Conservation (phyloP, 1,284 basidiomycete species). For the Fomitiporia mediterranea region DNA sequence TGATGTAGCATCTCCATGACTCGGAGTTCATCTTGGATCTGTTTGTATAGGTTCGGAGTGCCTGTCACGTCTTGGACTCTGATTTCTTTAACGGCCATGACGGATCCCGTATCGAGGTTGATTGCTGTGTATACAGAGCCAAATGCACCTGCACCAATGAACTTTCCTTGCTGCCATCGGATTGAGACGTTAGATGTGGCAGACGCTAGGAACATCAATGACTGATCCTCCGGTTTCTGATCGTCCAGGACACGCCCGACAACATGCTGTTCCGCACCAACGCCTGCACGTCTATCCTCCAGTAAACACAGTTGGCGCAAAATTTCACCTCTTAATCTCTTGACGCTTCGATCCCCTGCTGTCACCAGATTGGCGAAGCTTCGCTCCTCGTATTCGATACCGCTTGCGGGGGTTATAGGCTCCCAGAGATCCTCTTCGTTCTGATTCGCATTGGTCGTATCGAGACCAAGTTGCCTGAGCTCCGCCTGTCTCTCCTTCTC, state of each 20-base stretch:
- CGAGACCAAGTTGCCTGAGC: slow-evolving; percentile 55
- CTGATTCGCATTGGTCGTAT: slow-evolving; percentile 41
- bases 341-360: slow-evolving; percentile 56
- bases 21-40: slow-evolving; percentile 95
- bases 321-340: slow-evolving; percentile 70
- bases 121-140: slow-evolving; percentile 98
- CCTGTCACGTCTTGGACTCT: slow-evolving; percentile 92
- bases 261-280: slow-evolving; percentile 66
- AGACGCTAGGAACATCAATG: slow-evolving; percentile 87
- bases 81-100: slow-evolving; percentile 99
- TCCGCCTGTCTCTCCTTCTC: slow-evolving; percentile 85
- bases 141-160: slow-evolving; percentile 97
- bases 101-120: slow-evolving; percentile 92
- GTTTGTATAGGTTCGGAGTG: slow-evolving; percentile 79
- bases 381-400: slow-evolving; percentile 34
- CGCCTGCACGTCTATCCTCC: slow-evolving; percentile 55
- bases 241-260: slow-evolving; percentile 89
- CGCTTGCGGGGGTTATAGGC: slow-evolving; percentile 31
- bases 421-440: slow-evolving; percentile 45
- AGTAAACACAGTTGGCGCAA: slow-evolving; percentile 55
- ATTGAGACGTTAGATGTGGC: slow-evolving; percentile 94
- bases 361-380: slow-evolving; percentile 33
- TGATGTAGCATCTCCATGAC: slow-evolving; percentile 99
- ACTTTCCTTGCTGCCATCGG: slow-evolving; percentile 97
- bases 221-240: slow-evolving; percentile 87